Evolutionary conservation across 192 early-diverging fungal genomes (phyloP), one percentile per base, ranked within the genome.

Genomic region (Phycomyces blakesleeanus): DNA sequence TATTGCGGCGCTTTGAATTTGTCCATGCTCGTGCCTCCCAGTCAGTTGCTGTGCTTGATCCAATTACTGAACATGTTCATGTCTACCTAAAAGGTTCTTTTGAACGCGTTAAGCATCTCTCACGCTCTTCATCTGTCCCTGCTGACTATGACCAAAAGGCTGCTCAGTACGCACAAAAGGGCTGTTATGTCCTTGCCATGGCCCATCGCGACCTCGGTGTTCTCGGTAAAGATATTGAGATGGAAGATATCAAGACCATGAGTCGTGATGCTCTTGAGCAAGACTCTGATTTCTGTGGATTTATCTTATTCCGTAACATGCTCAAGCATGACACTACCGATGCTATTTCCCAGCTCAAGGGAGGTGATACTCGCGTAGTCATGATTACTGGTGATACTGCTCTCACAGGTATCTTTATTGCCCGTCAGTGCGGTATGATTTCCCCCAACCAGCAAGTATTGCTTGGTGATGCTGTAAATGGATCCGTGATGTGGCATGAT

Each of bases 311-410:
- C 69, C 74, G 88, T 20, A 93, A 93, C 75, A 81, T 81, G 76
- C 76, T 93, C 38, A 91, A 91, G 68, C 70, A 71, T 3, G 89
- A 91, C 69, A 91, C 91, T 0, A 59, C 67, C 5, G 78, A 78
- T 14, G 87, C 89, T 12, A 82, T 93, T 41, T 66, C 77, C 12
- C 79, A 87, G 52, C 78, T 93, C 26, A 78, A 86, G 52, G 72
- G 62, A n/a, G 91, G 89, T n/a, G 85, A 79, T 34, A 83, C 81
- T 9, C 80, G 91, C 20, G 78, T 80, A 0, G 87, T 93, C 14
- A 93, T 93, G 91, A 86, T 93, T 51, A 92, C 91, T 2, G 91
- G 91, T 50, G 91, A 93, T 72, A 87, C 86, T 5, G 86, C 84
- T 12, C 75, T 85, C 34, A 93, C 89, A 5, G 90, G 82, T 37